phyloP scores from a whole-genome alignment of 768 basidiomycete species.

The Hericium alpestre region DNA sequence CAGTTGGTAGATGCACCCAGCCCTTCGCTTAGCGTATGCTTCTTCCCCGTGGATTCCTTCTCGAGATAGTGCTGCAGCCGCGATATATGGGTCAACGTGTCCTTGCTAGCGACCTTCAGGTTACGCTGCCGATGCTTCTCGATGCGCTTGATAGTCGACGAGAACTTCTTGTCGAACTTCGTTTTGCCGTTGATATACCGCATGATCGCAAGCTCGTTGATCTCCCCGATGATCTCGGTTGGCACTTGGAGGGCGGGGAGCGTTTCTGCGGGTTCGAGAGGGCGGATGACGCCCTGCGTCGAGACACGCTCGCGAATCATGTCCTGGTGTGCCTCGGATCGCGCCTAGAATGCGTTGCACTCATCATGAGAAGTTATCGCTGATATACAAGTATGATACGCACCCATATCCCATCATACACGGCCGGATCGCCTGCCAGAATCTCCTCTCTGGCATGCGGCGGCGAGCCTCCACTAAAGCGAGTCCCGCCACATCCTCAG shows the following conservation, averaged over 20 bases:
- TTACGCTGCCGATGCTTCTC: constrained; percentile 60
- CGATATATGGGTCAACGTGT: constrained; percentile 44
- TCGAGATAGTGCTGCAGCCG: constrained; percentile 32
- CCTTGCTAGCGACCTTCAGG: constrained; percentile 52
- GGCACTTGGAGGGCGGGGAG: constrained; percentile 60
- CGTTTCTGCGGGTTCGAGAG: constrained; percentile 62
- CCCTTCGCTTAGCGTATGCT: constrained; percentile 13
- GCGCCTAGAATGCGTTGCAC: constrained; percentile 9
- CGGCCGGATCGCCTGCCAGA: constrained; percentile 48
- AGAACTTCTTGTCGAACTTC: constrained; percentile 60
- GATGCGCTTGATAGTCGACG: constrained; percentile 41
- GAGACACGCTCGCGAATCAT: constrained; percentile 93
- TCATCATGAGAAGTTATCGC: neutral
- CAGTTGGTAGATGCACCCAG: constrained; percentile 40
- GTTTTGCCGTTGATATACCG: constrained; percentile 63
- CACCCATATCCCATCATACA: constrained; percentile 47
- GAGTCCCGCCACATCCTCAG: constrained; percentile 13
- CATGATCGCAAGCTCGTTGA: constrained; percentile 65
- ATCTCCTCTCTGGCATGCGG: constrained; percentile 8
- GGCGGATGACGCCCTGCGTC: constrained; percentile 69
- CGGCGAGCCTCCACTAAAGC: constrained; percentile 12
- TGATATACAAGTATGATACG: constrained; percentile 8
- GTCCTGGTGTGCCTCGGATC: constrained; percentile 29
- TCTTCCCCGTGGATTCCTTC: constrained; percentile 9
- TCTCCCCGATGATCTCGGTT: constrained; percentile 52